These are phyloP conservation scores for Didymella pomorum DNA, from an alignment of 2,329 filamentous ascomycete species.

Conservation along the genomic window DNA sequence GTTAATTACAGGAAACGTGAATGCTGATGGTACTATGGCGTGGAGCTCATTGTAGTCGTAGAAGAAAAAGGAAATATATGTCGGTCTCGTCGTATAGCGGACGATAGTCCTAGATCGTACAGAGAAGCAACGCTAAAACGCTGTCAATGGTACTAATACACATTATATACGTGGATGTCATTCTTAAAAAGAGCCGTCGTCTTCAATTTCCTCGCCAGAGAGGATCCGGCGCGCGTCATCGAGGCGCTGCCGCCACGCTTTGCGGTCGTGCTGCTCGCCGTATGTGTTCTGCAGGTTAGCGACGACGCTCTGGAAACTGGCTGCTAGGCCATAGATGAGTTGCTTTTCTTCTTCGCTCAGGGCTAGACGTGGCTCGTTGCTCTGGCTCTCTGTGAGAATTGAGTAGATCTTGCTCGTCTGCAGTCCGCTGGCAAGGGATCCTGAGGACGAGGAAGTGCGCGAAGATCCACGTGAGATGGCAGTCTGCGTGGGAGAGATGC, in stretches of 20 bases:
- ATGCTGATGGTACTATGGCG: slow-evolving; percentile 14
- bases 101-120: slow-evolving; percentile 19
- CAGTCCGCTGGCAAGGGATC: slow-evolving; percentile 43
- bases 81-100: slow-evolving; percentile 13
- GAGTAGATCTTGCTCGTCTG: slow-evolving; percentile 54
- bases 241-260: slow-evolving; percentile 73
- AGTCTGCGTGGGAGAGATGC: slow-evolving; percentile 40
- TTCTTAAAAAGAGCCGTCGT: slow-evolving; percentile 33
- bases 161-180: slow-evolving; percentile 36
- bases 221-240: slow-evolving; percentile 77
- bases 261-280: slow-evolving; percentile 63
- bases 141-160: slow-evolving; percentile 32
- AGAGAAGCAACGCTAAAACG: slow-evolving; percentile 20
- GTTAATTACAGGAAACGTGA: slow-evolving; percentile 11
- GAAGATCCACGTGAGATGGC: slow-evolving; percentile 39
- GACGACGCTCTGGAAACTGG: slow-evolving; percentile 63
- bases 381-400: slow-evolving; percentile 50
- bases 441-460: slow-evolving; percentile 41
- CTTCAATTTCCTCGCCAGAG: slow-evolving; percentile 67
- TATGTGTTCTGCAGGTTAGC: slow-evolving; percentile 57
- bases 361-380: slow-evolving; percentile 43
- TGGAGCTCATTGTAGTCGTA: slow-evolving; percentile 22
- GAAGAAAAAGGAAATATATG: slow-evolving; percentile 13
- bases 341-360: slow-evolving; percentile 64
- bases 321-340: slow-evolving; percentile 59